Evolutionary conservation across 352 stramenopile genomes (phyloP).

Genomic region (Phytophthora meadii): DNA sequence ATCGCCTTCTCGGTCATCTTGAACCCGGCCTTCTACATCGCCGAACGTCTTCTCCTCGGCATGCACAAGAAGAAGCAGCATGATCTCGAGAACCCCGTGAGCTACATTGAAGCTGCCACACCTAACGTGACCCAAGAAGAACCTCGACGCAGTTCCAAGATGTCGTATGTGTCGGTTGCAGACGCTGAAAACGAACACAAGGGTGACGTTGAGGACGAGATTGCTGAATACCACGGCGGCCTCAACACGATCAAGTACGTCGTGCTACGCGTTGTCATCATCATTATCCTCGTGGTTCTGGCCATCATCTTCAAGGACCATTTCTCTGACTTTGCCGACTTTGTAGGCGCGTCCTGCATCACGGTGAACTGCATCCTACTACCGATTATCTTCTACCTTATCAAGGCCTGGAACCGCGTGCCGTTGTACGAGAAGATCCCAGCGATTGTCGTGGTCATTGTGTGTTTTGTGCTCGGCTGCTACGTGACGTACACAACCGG

Average conservation of each 20-base stretch:
- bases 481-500: conserved; percentile 34
- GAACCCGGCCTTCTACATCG: conserved; percentile 30
- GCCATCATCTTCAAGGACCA: conserved; percentile 34
- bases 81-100: conserved; percentile 21
- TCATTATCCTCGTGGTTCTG: conserved; percentile 23
- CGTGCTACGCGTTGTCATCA: conserved; percentile 23
- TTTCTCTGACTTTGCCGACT: conserved; percentile 30
- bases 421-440: conserved; percentile 31
- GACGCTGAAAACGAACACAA: conserved; percentile 30
- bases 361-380: conserved; percentile 34
- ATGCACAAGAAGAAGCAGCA: conserved; percentile 24
- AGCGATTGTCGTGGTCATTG: conserved; percentile 25
- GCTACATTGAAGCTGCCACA: conserved; percentile 22
- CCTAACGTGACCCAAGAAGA: conserved; percentile 21
- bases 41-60: conserved; percentile 17
- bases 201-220: conserved; percentile 23
- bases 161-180: conserved; percentile 30
- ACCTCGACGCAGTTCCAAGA: conserved; percentile 23
- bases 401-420: conserved; percentile 25
- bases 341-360: conserved; percentile 27
- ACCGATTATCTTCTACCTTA: conserved; percentile 31
- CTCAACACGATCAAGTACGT: conserved; percentile 31
- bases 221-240: conserved; percentile 29
- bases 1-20: conserved; percentile 29
- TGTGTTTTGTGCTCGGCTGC: conserved; percentile 31